Percentiles rank a stretch among this genome's conserved stretches.
These are phyloP conservation scores for Glomus cerebriforme DNA, from an alignment of 192 early-diverging fungal species.

Conservation along the genomic window DNA sequence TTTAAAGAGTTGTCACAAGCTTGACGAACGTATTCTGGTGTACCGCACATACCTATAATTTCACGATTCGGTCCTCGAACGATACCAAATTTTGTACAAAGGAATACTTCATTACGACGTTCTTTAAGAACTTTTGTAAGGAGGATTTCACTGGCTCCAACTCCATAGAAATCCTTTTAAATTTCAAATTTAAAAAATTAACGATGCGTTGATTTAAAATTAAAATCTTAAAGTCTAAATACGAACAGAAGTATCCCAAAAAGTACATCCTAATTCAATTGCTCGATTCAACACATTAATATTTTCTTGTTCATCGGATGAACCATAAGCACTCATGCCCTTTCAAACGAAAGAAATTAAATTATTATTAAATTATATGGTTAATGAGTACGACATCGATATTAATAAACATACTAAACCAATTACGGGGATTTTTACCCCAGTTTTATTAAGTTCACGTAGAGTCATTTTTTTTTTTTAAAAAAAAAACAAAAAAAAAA, in stretches of 20 bases:
- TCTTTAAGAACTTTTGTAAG: constrained; percentile 52
- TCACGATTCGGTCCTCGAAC: constrained; percentile 36
- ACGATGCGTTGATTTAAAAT: no score
- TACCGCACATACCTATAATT: constrained; percentile 45
- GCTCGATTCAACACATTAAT: constrained; percentile 48
- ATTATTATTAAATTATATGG: no score
- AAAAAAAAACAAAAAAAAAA: no score
- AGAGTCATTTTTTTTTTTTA: constrained; percentile 28
- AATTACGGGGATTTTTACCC: constrained; percentile 40
- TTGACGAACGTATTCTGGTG: constrained; percentile 53
- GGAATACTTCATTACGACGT: constrained; percentile 54
- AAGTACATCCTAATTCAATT: constrained; percentile 54
- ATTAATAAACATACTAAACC: constrained; percentile 44
- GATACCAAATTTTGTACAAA: constrained; percentile 66
- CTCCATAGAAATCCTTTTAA: constrained; percentile 53
- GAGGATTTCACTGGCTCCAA: constrained; percentile 59
- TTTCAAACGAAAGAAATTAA: not conserved
- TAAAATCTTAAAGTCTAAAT: no score
- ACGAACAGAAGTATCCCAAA: constrained; percentile 57
- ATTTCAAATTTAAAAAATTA: no score
- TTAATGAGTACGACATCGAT: no score
- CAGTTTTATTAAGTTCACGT: constrained; percentile 44
- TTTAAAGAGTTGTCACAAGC: constrained; percentile 47
- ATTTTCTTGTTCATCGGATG: constrained; percentile 41
- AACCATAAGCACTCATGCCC: constrained; percentile 37